These are phyloP conservation scores for Podaxis rugospora DNA, from an alignment of 768 basidiomycete genomes.

Conservation along the genomic window DNA sequence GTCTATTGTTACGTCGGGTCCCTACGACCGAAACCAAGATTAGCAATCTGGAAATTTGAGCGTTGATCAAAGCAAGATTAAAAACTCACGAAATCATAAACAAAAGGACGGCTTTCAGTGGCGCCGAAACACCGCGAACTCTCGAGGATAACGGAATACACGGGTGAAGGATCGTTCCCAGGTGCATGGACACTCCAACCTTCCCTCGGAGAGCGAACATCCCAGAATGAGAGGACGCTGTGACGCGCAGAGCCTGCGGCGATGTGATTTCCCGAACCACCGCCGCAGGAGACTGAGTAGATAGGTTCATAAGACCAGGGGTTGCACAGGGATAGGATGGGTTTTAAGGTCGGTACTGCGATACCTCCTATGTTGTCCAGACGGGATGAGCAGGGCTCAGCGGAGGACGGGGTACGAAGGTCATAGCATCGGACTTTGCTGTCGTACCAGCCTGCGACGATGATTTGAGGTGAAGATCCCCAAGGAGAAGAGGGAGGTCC, in stretches of 20 bases:
- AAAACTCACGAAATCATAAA: constrained; percentile 64
- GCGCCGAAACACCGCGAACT: constrained; percentile 77
- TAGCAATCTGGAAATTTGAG: not conserved
- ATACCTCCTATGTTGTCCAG: constrained; percentile 1
- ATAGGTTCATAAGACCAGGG: constrained; percentile 70
- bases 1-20: constrained; percentile 49
- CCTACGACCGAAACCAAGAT: constrained; percentile 26
- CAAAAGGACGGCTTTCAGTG: constrained; percentile 72
- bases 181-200: constrained; percentile 84
- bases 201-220: constrained; percentile 52
- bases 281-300: constrained; percentile 73
- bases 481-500: constrained; percentile 61
- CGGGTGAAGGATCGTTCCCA: constrained; percentile 73
- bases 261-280: constrained; percentile 60
- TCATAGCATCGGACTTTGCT: constrained; percentile 72
- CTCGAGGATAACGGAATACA: constrained; percentile 71
- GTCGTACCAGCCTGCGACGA: constrained; percentile 84
- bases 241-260: constrained; percentile 77
- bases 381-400: not conserved
- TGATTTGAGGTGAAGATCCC: constrained; percentile 65
- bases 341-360: constrained; percentile 35
- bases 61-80: not conserved
- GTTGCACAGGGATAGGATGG: constrained; percentile 60
- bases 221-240: constrained; percentile 79
- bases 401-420: constrained; percentile 47